Percentiles rank a stretch among this genome's conserved stretches.
Conservation (phyloP, 768 basidiomycete species). For the Podaxis pistillaris region DNA sequence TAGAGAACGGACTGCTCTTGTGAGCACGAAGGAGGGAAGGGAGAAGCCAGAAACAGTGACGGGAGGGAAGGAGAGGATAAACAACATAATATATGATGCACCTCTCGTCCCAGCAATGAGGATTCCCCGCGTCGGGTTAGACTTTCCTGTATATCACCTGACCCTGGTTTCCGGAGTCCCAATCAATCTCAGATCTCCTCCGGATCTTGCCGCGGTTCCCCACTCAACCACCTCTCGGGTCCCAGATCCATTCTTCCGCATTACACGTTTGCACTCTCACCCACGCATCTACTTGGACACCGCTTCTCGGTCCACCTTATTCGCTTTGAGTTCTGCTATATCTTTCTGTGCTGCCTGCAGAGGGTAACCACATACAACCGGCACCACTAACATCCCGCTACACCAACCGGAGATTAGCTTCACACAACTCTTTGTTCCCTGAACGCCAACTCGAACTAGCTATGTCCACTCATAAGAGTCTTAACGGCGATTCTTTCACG, state of each 20-base stretch:
- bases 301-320: no score
- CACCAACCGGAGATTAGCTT: no score
- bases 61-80: neutral
- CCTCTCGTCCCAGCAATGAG: neutral
- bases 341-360: no score
- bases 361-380: no score
- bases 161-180: slow-evolving; percentile 1
- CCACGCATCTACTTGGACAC: neutral
- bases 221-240: neutral
- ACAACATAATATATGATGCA: neutral
- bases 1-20: neutral
- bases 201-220: neutral
- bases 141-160: slow-evolving; percentile 3
- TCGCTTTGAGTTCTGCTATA: no score
- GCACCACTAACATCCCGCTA: no score
- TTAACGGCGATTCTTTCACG: slow-evolving; percentile 40
- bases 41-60: neutral
- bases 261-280: neutral
- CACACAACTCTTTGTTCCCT: neutral
- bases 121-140: neutral
- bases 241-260: neutral
- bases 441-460: neutral
- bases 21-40: slow-evolving; percentile 12
- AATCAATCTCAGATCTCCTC: neutral
- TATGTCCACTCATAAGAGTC: slow-evolving; percentile 18